A percentile compares a stretch with the other conserved stretches of the same genome.
phyloP scores from a whole-genome alignment of 2,329 filamentous ascomycete genomes.

The Diaporthe sp. region DNA sequence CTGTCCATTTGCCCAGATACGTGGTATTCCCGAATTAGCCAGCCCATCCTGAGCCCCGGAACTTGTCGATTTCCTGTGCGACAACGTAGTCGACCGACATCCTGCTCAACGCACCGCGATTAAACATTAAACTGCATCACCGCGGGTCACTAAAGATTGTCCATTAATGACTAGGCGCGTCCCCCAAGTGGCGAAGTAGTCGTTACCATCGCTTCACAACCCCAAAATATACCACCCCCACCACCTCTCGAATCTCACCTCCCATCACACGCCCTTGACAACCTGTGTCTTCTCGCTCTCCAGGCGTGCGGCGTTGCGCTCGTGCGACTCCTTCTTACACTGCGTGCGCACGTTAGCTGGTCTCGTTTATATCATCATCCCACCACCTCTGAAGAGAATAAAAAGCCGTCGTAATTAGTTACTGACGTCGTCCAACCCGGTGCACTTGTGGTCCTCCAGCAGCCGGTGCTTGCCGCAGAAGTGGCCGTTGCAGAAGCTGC shows the following conservation, averaged over 20 bases:
- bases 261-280: slow-evolving; percentile 91
- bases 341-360: slow-evolving; percentile 48
- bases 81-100: too few relatives aligned
- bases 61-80: not conserved
- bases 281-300: slow-evolving; percentile 93
- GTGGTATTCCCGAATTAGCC: not conserved
- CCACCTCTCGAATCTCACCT: not conserved
- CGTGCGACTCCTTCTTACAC: slow-evolving; percentile 97
- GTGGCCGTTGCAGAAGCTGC: slow-evolving; percentile 92
- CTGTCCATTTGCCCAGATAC: not conserved
- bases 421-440: slow-evolving; percentile 87
- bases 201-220: too few relatives aligned
- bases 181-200: not conserved
- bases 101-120: not conserved
- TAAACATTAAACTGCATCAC: not conserved
- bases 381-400: slow-evolving; percentile 1
- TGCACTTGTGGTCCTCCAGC: slow-evolving; percentile 94
- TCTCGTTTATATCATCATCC: slow-evolving; percentile 43
- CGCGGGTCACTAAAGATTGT: too few relatives aligned
- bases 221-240: not conserved
- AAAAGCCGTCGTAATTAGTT: slow-evolving; percentile 40
- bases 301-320: slow-evolving; percentile 92
- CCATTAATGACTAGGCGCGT: not conserved
- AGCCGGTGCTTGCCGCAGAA: slow-evolving; percentile 96
- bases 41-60: not conserved